These are phyloP conservation scores for Ophidiomyces ophidiicola DNA, from an alignment of 2,329 filamentous ascomycete genomes.

Conservation along the genomic window DNA sequence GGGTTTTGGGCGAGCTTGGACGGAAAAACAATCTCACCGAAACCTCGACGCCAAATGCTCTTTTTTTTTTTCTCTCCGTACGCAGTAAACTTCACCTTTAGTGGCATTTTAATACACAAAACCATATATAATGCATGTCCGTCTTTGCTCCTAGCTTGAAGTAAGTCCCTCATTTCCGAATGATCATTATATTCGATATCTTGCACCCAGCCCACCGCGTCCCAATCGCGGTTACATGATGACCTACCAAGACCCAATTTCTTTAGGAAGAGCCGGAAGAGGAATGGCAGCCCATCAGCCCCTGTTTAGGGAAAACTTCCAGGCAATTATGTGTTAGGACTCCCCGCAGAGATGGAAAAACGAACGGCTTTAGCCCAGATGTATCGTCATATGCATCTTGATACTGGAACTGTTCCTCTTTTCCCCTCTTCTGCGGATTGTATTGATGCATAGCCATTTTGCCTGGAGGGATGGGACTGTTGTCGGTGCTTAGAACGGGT, in stretches of 20 bases:
- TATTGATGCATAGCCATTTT: slow-evolving; percentile 11
- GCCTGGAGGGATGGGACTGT: slow-evolving; percentile 19
- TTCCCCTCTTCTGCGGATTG: slow-evolving; percentile 13
- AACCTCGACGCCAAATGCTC: too few relatives aligned
- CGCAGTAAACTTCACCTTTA: too few relatives aligned
- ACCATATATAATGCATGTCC: too few relatives aligned
- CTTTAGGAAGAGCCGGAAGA: slow-evolving; percentile 39
- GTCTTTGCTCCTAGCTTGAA: too few relatives aligned
- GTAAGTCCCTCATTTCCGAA: slow-evolving; percentile 8
- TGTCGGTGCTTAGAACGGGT: slow-evolving; percentile 39
- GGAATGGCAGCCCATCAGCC: slow-evolving; percentile 27
- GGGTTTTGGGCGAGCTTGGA: background rate
- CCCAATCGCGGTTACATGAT: slow-evolving; percentile 30
- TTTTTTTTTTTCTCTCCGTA: too few relatives aligned
- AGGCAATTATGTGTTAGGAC: slow-evolving; percentile 5
- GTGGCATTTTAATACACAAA: too few relatives aligned
- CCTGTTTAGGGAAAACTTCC: background rate
- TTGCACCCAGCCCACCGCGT: too few relatives aligned
- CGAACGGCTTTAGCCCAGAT: background rate
- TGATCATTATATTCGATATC: too few relatives aligned
- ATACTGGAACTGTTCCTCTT: slow-evolving; percentile 4
- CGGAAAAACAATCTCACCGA: slow-evolving; percentile 2
- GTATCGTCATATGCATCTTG: slow-evolving; percentile 17
- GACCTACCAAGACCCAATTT: slow-evolving; percentile 33
- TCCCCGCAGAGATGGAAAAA: background rate